Base-by-base conservation (phyloP, 306 rosid species). In the Medicago lupulina region DNA sequence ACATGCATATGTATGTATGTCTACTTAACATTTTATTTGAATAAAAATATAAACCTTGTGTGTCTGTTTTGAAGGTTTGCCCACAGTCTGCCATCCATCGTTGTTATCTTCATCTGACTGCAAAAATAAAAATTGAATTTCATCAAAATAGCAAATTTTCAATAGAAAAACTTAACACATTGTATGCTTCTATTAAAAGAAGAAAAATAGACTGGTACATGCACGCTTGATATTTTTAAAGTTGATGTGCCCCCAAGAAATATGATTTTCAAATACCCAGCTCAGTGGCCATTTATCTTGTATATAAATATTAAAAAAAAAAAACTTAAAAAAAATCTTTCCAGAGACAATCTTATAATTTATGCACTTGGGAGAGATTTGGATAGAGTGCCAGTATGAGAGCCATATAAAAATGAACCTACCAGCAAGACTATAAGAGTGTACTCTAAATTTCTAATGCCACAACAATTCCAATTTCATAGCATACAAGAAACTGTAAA, bases 41-140 rank as follows among this genome's bases (percentile, higher is more conserved):
- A 81, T 60, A 36, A 46, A 68, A 85, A 60, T 80, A 80, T 12
- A 61, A 78, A 94, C 97, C 98, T 94, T 90, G 86, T 90, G 95
- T 60, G 55, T 69, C 70, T 10, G 66, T 83, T 88, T 86, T 47
- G 81, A 85, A 74, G 89, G 83, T 84, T 86, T 85, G 41, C 89
- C 84, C 19, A 94, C 96, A 76, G 89, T 90, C 80, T 92, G 88
- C 98, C 98, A 94, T 75, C 92, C 93, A 67, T 85, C 97, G 25
- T 74, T 64, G 54, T 80, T 80, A 78, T 77, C 87, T 66, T 70
- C 82, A 21, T 65, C 83, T 73, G 70, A 82, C 98, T 90, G 86
- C 12, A 75, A 67, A 80, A 65, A 15, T 21, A 14, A 76, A 28
- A 72, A 17, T 21, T 46, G 19, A 63, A 17, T 60, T 49, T 84